phyloP scores from a whole-genome alignment of 495 filamentous ascomycete species.

The Penicillium fimorum region DNA sequence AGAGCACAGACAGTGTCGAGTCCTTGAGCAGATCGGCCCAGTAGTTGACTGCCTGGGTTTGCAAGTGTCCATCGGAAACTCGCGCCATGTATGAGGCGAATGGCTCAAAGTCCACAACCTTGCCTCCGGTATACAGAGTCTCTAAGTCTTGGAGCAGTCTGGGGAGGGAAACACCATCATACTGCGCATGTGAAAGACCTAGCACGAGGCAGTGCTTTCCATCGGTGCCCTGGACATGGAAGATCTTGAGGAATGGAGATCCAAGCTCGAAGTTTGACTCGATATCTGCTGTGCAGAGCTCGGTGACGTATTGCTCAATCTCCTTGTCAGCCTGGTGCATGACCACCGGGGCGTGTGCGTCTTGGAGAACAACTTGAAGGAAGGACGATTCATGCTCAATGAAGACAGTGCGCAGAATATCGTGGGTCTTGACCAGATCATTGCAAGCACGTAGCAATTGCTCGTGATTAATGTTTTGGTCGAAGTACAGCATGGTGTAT shows the following conservation, averaged over 20 bases:
- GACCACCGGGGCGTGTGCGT: conserved; percentile 35
- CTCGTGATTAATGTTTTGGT: conserved; percentile 26
- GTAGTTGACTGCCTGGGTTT: conserved; percentile 29
- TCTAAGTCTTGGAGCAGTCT: conserved; percentile 51
- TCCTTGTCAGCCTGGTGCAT: conserved; percentile 32
- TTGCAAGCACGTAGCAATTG: conserved; percentile 34
- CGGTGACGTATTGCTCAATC: conserved; percentile 39
- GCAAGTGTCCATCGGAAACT: conserved; percentile 13
- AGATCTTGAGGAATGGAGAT: conserved; percentile 54
- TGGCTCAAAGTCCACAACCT: conserved; percentile 35
- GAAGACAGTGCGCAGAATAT: conserved; percentile 66
- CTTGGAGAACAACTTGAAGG: conserved; percentile 54
- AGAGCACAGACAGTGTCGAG: conserved; percentile 50
- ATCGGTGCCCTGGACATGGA: conserved; percentile 44
- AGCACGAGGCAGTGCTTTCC: conserved; percentile 50
- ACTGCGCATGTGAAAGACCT: conserved; percentile 65
- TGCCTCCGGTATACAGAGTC: conserved; percentile 39
- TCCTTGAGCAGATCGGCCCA: conserved; percentile 56
- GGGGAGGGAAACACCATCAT: conserved; percentile 65
- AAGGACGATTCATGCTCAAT: conserved; percentile 46
- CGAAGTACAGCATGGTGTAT: conserved; percentile 45
- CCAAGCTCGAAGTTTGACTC: conserved; percentile 50
- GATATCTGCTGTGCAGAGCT: conserved; percentile 38
- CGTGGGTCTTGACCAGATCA: conserved; percentile 51
- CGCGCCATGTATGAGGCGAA: conserved; percentile 53